These are phyloP conservation scores for Scutellaria baicalensis DNA, from an alignment of 257 asterid species.

Conservation along the genomic window DNA sequence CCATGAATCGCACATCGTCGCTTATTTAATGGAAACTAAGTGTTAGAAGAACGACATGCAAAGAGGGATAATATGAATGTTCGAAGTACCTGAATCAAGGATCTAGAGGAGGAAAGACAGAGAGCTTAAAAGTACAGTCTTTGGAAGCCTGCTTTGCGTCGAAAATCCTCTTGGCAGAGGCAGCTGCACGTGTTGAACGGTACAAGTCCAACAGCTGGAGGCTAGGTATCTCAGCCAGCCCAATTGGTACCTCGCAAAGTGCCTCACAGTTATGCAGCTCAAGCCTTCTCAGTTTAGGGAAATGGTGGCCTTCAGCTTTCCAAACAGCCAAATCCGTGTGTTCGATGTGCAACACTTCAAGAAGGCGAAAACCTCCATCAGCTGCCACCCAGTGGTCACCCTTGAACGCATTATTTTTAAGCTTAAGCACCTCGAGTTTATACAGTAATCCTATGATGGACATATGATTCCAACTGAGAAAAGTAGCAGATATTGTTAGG, in stretches of 20 bases:
- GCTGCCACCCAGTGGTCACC: conserved; percentile 22
- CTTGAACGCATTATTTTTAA: conserved; percentile 20
- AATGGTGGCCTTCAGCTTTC: conserved; percentile 10
- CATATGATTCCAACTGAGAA: conserved; percentile 33
- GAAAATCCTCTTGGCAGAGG: neutral
- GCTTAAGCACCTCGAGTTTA: conserved; percentile 25
- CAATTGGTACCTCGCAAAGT: conserved; percentile 21
- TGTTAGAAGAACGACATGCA: no score
- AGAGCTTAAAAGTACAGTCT: neutral
- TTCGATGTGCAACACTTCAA: conserved; percentile 21
- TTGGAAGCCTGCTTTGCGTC: neutral
- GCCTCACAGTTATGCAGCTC: conserved; percentile 17
- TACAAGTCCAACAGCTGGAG: conserved; percentile 17
- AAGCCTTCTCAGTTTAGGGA: conserved; percentile 19
- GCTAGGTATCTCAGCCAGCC: conserved; percentile 7
- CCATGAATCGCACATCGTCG: no score
- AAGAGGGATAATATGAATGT: no score
- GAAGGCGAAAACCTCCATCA: conserved; percentile 13
- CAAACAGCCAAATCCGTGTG: conserved; percentile 16
- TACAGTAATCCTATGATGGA: conserved; percentile 9
- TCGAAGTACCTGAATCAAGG: no score
- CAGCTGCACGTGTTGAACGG: neutral
- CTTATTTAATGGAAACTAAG: no score
- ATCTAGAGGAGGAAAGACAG: neutral
- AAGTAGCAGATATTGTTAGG: conserved; percentile 20